Conservation (phyloP, 129 eudicot species). For the Flaveria robusta region DNA sequence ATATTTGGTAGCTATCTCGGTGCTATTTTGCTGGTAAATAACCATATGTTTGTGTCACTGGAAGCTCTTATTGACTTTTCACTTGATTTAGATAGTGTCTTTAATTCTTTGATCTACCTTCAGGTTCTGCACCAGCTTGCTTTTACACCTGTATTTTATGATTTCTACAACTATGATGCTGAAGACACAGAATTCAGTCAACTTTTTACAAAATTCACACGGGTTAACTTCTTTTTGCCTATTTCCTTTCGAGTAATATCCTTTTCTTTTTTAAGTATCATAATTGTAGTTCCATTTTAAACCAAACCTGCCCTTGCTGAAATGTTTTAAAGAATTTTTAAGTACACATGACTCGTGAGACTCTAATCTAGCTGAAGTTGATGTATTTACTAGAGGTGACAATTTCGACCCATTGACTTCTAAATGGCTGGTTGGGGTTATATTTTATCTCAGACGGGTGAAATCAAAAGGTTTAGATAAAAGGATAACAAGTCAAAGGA, state of each 20-base stretch:
- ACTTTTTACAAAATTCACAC: conserved; percentile 38
- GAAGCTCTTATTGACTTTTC: neutral
- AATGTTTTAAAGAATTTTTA: neutral
- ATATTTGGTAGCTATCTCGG: conserved; percentile 43
- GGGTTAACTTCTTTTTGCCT: conserved; percentile 24
- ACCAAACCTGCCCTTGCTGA: neutral
- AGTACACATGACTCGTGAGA: too few species aligned
- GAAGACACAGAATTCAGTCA: conserved; percentile 35
- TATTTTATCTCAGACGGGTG: neutral
- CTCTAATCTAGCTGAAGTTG: neutral
- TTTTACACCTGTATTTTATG: conserved; percentile 44
- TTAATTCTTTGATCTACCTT: conserved; percentile 1
- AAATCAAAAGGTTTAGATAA: neutral
- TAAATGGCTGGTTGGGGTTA: neutral
- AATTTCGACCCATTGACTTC: neutral
- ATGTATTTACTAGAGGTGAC: neutral
- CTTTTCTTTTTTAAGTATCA: neutral
- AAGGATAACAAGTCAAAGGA: neutral
- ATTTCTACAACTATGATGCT: conserved; percentile 47
- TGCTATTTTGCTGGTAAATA: conserved; percentile 41
- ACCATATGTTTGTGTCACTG: conserved; percentile 1
- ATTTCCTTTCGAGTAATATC: neutral
- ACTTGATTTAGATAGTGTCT: too few species aligned
- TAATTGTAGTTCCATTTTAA: neutral
- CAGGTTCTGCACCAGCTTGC: conserved; percentile 42